Evolutionary conservation across 2,329 filamentous ascomycete species (phyloP), one percentile per base, ranked within the genome.

Genomic region (Xylariaceae sp.): DNA sequence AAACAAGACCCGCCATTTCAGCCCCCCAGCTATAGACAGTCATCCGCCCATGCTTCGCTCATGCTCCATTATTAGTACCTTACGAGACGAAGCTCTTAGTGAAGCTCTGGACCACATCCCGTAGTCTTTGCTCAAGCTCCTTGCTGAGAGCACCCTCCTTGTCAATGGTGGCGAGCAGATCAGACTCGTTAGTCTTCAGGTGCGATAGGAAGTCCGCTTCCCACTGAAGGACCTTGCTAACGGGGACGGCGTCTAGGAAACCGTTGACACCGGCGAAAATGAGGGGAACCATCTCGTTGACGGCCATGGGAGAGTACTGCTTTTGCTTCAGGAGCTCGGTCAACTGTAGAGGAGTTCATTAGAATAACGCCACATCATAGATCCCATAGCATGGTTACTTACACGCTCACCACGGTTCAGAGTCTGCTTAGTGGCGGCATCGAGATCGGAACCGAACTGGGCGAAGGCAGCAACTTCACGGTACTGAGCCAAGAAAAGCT

Each of bases 401-500:
- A 88, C 81, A 76, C 92, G 89, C 77, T 96, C 90, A 85, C 92
- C 92, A 83, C 92, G 89, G 75, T 63, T 81, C 52, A 98, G 82
- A 45, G 90, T 96, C 76, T 96, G 92, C 83, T 95, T 96, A 68
- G 92, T 98, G 53, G 92, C 80, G 56, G 92, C 92, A 73, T 98
- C 92, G 54, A 98, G 76, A 77, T 98, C 92, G 62, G 92, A 98
- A 83, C 92, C 92, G 80, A 98, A 98, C 74, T 98, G 92, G 57
- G 92, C 90, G 72, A 98, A 98, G 56, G 92, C 92, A 59, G 92
- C 92, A 12, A 26, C 24, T 26, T 98, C 92, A 92, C 92, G 92
- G 81, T 98, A 98, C 76, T 98, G 92, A 58, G 92, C 92, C 84
- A 98, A 86, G 88, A 96, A 98, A 57, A 98, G 88, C 82, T 98